Evolutionary conservation across 805 yeast species (phyloP), one percentile per base, ranked within the genome.

Genomic region (Kodamaea kakaduensis): DNA sequence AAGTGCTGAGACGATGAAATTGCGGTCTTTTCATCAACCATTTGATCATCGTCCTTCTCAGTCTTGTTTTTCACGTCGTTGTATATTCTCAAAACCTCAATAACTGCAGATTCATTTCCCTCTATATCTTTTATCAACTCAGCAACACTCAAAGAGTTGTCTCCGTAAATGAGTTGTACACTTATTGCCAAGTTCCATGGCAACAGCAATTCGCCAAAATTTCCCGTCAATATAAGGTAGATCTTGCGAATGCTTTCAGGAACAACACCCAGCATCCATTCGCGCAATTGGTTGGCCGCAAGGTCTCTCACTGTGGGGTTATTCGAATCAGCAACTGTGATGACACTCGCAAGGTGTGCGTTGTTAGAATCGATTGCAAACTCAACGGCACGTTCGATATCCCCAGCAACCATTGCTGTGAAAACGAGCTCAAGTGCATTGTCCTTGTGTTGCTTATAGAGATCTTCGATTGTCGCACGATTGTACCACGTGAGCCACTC

Each of bases 291-390:
- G 21, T 56, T 55, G 5, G 51, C 44, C 0, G 96, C 89, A 34
- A 77, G 64, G 0, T 48, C 49, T 32, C 67, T 66, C 3, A 83
- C 80, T 1, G 69, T 66, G 1, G 69, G 69, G 45, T 81, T 84
- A 46, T 82, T 81, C 0, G 93, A 79, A 21, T 85, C 95, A 6
- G 83, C 54, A 27, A 84, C 60, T 0, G 96, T 71, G 9, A 90
- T 56, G 17, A 86, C 50, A 0, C 76, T 77, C 0, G 95, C 78
- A 13, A 90, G 57, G 54, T 89, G 95, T 4, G 73, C 59, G 48
- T 84, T 84, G 6, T 71, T 69, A 0, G 82, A 58, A n/a, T 69
- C 60, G 1, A 78, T 57, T 1, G 96, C 89, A 3, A 64, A 41
- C 19, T 67, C 64, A 5, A 80, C 65, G 1, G 97, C 97, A 17